Evolutionary conservation across 257 asterid species (phyloP), one percentile per base, ranked within the genome.

Genomic region (Lycium ferocissimum): DNA sequence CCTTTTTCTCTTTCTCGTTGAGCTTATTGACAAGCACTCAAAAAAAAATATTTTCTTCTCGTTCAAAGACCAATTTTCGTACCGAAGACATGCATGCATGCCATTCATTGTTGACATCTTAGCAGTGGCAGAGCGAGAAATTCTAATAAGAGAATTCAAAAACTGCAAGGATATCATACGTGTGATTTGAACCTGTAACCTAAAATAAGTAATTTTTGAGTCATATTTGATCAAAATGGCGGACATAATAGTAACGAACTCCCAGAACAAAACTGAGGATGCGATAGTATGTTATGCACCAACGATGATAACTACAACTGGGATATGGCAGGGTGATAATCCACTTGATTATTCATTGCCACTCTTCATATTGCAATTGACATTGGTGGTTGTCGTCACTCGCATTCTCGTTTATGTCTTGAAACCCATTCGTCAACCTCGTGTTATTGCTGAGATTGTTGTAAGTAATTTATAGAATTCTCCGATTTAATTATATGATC

Each of bases 391-490:
- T 5, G 88, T 90, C 11, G 84, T 88, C 13, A 97, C 99, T 35
- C 93, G 99, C 7, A 2, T 90, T 71, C 98, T 97, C 2, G 98
- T 97, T 49, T 90, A 92, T 84, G 17, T 87, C 87, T 89, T 97
- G 89, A 97, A 92, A 79, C 99, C 99, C 56, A 89, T 95, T 53
- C 95, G 97, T 20, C 98, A 97, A 86, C 99, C 99, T 57, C 99
- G 96, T 75, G 98, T 97, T 83, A 90, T 97, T 53, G 87, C 98
- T 6, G 99, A 97, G 88, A 93, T 97, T 83, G 97, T 95, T 71
- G 99, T 97, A 92, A 91, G 94, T 87, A 10, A 45, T 2, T 17
- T 75, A 35, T 57, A 35, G 9, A 5, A 12, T 49, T 67, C 14
- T 5, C 35, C 7, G 1, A 3, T 3, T 9, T 54, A 13, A 37